Base-by-base conservation (phyloP, 2,329 filamentous ascomycete genomes). In the Bisporella sp. region DNA sequence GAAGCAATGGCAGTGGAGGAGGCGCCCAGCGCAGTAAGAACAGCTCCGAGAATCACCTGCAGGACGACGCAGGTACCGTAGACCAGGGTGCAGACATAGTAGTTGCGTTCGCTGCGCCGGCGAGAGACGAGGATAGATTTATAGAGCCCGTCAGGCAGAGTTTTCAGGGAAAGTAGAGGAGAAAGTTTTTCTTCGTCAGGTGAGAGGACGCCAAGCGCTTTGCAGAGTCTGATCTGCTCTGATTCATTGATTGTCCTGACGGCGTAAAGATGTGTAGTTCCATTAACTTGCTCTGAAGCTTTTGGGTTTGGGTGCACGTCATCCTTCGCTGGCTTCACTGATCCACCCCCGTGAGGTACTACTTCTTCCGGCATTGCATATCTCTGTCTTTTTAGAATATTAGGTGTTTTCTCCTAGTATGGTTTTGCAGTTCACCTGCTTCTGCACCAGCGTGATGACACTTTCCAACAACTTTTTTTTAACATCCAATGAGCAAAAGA, bases 1-100 rank as follows among this genome's bases (percentile, higher is more conserved):
- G 8, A 9, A 37, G 8, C n/a, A 9, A n/a, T 9, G 35, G 35
- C 8, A n/a, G 35, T 46, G 2, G 54, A 42, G 1, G 46, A 49
- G 0, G 59, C 53, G 8, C 58, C 56, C 3, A 62, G 53, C 7
- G 55, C 60, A 5, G 59, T 62, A 6, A 62, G 48, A 3, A 56
- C 48, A 2, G 59, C 59, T 5, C 59, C 60, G 35, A 62, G 53
- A 5, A 62, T 9, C 5, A 62, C 52, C 41, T 62, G 60, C 1
- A 57, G 41, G 30, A 62, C 45, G 5, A 62, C 39, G 11, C 49
- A 41, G 3, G 45, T 13, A 31, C 57, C 60, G 46, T 57, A 60
- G 41, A 59, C 35, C 6, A 53, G 42, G 5, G 54, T 50, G 31
- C 47, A 55, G 30, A 58, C 31, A 39, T 56, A 56, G 46, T 59